A percentile compares a stretch with the other conserved stretches of the same genome.
These are phyloP conservation scores for Fraxinus albicans DNA, from an alignment of 305 asterid species.

Conservation along the genomic window DNA sequence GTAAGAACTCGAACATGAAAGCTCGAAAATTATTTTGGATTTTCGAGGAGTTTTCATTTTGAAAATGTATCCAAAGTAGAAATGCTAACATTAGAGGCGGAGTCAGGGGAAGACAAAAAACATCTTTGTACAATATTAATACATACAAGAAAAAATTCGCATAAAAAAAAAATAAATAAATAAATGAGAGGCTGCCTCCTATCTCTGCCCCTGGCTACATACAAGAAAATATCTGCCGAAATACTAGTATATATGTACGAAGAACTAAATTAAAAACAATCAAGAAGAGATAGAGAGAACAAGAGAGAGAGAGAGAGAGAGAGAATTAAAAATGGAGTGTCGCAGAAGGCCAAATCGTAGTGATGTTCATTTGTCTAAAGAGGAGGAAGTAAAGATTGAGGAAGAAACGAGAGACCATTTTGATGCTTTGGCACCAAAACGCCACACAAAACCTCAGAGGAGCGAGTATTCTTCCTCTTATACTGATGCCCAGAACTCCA, in stretches of 20 bases:
- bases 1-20: not conserved
- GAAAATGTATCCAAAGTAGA: not conserved
- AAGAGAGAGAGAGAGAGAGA: not conserved
- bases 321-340: not conserved
- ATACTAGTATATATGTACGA: not conserved
- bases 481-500: conserved; percentile 40
- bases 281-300: not conserved
- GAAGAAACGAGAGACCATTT: conserved; percentile 58
- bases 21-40: not conserved
- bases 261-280: not conserved
- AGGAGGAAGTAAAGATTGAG: conserved; percentile 65
- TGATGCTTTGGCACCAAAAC: conserved; percentile 70
- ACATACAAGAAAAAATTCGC: not conserved
- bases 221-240: not conserved
- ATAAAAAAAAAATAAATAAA: not conserved
- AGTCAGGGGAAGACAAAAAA: not conserved
- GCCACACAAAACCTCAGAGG: conserved; percentile 90
- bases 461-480: conserved; percentile 71
- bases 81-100: not conserved
- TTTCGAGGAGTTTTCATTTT: not conserved
- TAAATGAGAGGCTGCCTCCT: not conserved
- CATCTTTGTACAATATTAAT: not conserved
- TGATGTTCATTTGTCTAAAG: conserved; percentile 59
- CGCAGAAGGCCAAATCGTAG: conserved; percentile 61
- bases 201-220: not conserved